A percentile compares a stretch with the other conserved stretches of the same genome.
These are phyloP conservation scores for Xylariaceae sp. DNA, from an alignment of 2,329 filamentous ascomycete species.

Conservation along the genomic window DNA sequence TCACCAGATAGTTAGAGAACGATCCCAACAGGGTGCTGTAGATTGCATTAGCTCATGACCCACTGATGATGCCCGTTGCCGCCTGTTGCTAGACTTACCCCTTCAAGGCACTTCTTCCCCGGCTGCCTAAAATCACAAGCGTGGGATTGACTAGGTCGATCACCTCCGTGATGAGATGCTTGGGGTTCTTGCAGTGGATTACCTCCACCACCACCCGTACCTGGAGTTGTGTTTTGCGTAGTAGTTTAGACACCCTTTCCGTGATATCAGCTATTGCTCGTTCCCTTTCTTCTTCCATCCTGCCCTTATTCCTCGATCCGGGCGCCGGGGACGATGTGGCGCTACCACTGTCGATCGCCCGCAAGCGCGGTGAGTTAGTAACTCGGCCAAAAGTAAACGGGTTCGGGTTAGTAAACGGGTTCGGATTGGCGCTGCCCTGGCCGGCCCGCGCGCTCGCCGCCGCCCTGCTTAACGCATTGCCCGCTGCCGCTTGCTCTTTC, in stretches of 20 bases:
- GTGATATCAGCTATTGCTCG: constrained; percentile 81
- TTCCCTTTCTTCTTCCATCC: constrained; percentile 72
- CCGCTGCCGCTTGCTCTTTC: constrained; percentile 68
- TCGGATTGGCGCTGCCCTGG: constrained; percentile 26
- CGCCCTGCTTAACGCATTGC: constrained; percentile 55
- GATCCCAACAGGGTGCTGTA: constrained; percentile 84
- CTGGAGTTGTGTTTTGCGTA: constrained; percentile 88
- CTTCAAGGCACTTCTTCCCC: constrained; percentile 87
- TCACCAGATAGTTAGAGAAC: constrained; percentile 96
- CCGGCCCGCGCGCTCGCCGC: constrained; percentile 23
- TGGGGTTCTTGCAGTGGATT: constrained; percentile 95
- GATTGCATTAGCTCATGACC: constrained; percentile 10
- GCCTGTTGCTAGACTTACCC: constrained; percentile 57
- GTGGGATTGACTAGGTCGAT: constrained; percentile 92
- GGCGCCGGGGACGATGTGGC: constrained; percentile 45
- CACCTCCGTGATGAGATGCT: constrained; percentile 93
- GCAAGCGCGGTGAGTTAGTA: constrained; percentile 36
- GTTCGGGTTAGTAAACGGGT: constrained; percentile 27
- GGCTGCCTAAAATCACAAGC: constrained; percentile 85
- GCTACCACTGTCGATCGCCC: constrained; percentile 35
- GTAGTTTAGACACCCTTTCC: constrained; percentile 73
- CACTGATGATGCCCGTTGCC: background rate
- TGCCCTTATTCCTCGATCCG: constrained; percentile 49
- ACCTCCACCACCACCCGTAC: constrained; percentile 93
- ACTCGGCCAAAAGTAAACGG: constrained; percentile 28